These are phyloP conservation scores for Cardiospermum halicacabum DNA, from an alignment of 345 rosid species.

Conservation along the genomic window DNA sequence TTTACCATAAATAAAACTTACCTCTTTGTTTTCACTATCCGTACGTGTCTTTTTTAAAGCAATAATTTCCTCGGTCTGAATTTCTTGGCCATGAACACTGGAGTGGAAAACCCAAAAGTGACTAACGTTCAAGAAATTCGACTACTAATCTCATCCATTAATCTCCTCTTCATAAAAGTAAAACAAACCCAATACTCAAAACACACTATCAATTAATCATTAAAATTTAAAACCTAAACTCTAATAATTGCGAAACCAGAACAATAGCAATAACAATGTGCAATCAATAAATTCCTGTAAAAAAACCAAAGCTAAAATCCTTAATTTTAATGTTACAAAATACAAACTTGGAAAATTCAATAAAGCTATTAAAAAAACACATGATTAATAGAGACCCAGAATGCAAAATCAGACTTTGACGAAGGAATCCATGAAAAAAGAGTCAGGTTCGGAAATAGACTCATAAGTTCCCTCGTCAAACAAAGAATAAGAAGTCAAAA, in stretches of 20 bases:
- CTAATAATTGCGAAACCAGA: too few relatives aligned
- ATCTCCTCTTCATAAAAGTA: not conserved
- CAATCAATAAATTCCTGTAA: too few relatives aligned
- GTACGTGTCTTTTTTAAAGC: conserved; percentile 92
- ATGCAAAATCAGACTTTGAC: not conserved
- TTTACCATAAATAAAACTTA: conserved; percentile 20
- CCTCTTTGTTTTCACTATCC: conserved; percentile 99
- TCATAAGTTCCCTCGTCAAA: conserved; percentile 90
- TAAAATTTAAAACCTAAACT: not conserved
- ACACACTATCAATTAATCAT: not conserved
- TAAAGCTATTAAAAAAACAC: too few relatives aligned
- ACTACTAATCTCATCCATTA: not conserved
- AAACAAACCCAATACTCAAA: not conserved
- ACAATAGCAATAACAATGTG: too few relatives aligned
- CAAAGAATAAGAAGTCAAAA: too few relatives aligned
- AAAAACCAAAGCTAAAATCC: too few relatives aligned
- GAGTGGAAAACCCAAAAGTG: conserved; percentile 41
- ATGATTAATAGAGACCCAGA: not conserved
- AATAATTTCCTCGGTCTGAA: conserved; percentile 81
- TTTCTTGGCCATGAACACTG: conserved; percentile 96
- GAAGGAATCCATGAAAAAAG: not conserved
- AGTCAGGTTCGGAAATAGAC: conserved; percentile 18
- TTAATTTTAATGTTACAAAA: too few relatives aligned
- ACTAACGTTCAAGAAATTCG: not conserved
- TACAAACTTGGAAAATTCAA: too few relatives aligned